Conservation (phyloP, 2,329 filamentous ascomycete genomes). For the Claviceps sorghi region DNA sequence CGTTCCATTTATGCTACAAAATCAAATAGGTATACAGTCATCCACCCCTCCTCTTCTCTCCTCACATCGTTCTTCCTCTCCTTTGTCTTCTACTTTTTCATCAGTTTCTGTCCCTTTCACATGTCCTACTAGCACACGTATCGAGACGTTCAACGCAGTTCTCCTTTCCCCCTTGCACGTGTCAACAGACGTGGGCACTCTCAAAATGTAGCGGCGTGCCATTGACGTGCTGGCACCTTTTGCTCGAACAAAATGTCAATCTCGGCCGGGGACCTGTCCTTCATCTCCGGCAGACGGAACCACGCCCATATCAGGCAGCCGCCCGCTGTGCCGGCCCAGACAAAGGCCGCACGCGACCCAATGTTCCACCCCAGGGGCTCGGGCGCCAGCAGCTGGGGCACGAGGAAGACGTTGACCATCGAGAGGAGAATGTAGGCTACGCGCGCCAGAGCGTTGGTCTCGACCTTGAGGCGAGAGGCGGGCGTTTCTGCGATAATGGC, state of each 20-base stretch:
- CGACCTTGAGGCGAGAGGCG: constrained; percentile 10
- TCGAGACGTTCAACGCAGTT: too few species aligned
- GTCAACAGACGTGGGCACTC: too few species aligned
- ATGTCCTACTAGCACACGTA: too few species aligned
- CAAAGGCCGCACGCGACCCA: constrained; percentile 8
- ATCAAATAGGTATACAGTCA: neutral
- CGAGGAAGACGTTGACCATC: constrained; percentile 10
- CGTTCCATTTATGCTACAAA: too few species aligned
- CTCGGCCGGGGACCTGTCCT: constrained; percentile 9
- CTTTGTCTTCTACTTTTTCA: neutral
- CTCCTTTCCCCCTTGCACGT: too few species aligned
- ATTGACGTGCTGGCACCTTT: constrained; percentile 11
- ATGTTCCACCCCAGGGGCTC: constrained; percentile 9
- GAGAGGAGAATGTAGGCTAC: constrained; percentile 7
- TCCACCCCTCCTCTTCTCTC: neutral
- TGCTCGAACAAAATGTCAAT: constrained; percentile 12
- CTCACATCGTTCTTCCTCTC: too few species aligned
- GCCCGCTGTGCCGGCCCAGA: constrained; percentile 9
- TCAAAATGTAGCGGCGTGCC: neutral
- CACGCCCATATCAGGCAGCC: constrained; percentile 10
- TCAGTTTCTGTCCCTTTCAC: too few species aligned
- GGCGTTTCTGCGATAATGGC: constrained; percentile 28
- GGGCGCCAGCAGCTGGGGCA: constrained; percentile 10
- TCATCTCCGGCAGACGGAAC: constrained; percentile 12
- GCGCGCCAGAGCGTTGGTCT: constrained; percentile 11